Evolutionary conservation across 768 basidiomycete species (phyloP).

Genomic region (Cyclocybe aegerita): DNA sequence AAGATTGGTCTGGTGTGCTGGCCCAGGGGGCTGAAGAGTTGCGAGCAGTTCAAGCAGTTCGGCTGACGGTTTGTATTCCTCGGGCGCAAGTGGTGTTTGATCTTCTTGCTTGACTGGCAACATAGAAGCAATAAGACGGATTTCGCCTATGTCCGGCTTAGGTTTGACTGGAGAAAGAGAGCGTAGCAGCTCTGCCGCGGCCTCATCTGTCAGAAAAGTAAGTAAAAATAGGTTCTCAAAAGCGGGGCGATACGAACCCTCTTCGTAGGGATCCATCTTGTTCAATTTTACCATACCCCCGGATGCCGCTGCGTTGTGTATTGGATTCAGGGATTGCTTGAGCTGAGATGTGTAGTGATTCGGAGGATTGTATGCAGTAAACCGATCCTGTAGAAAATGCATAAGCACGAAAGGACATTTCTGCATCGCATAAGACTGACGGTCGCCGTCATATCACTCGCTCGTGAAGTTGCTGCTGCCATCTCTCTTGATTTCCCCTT

Average conservation of each 20-base stretch:
- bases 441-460: background rate
- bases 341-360: background rate
- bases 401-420: background rate
- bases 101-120: slow-evolving; percentile 4
- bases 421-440: background rate
- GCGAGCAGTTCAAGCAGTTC: slow-evolving; percentile 3
- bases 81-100: background rate
- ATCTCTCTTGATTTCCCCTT: too few species aligned
- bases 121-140: slow-evolving; percentile 1
- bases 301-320: background rate
- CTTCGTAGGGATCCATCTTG: slow-evolving; percentile 24
- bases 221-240: background rate
- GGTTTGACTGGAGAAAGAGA: slow-evolving; percentile 3
- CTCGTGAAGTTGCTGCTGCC: background rate
- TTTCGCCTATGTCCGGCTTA: slow-evolving; percentile 1
- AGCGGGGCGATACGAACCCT: slow-evolving; percentile 11
- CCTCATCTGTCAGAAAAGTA: slow-evolving; percentile 4
- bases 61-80: slow-evolving; percentile 12
- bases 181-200: slow-evolving; percentile 10
- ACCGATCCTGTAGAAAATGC: background rate
- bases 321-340: background rate
- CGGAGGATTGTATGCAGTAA: background rate
- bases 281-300: background rate
- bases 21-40: background rate
- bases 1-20: background rate